A percentile compares a stretch with the other conserved stretches of the same genome.
Conservation (phyloP, 2,329 filamentous ascomycete species). For the Xylariomycetidae sp. region DNA sequence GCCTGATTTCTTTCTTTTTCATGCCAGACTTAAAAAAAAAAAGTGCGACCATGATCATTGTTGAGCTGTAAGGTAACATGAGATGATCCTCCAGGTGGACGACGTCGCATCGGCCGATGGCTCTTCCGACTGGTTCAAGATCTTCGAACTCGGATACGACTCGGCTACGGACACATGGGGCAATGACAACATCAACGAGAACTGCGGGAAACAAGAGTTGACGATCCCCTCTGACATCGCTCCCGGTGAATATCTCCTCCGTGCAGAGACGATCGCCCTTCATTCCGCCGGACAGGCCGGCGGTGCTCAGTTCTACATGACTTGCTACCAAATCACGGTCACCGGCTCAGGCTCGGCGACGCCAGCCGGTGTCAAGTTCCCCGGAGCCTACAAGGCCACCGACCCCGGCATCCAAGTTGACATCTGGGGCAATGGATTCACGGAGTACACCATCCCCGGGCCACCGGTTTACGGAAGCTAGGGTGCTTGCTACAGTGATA, state of each 20-base stretch:
- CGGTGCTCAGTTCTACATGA: conserved; percentile 23
- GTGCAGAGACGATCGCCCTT: conserved; percentile 38
- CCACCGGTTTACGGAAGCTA: conserved; percentile 26
- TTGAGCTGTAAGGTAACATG: too few species aligned
- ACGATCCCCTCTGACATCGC: conserved; percentile 34
- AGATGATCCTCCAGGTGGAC: too few species aligned
- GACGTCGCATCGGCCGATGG: conserved; percentile 40
- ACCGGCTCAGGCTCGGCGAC: conserved; percentile 37
- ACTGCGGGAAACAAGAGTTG: conserved; percentile 29
- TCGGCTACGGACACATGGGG: conserved; percentile 27
- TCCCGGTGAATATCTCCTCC: conserved; percentile 37
- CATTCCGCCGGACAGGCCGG: conserved; percentile 29
- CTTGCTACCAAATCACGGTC: conserved; percentile 39
- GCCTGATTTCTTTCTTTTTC: too few species aligned
- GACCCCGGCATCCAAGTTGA: conserved; percentile 46
- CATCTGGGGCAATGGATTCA: conserved; percentile 33
- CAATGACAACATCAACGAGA: conserved; percentile 19
- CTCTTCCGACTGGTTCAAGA: conserved; percentile 46
- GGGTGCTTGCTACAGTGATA: neutral
- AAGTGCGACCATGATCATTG: too few species aligned
- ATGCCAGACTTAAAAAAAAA: too few species aligned
- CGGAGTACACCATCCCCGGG: conserved; percentile 34
- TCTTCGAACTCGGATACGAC: conserved; percentile 38
- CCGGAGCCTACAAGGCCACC: conserved; percentile 40
- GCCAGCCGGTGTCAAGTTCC: conserved; percentile 39